These are phyloP conservation scores for Aphanocladium album DNA, from an alignment of 2,329 filamentous ascomycete species.

Conservation along the genomic window DNA sequence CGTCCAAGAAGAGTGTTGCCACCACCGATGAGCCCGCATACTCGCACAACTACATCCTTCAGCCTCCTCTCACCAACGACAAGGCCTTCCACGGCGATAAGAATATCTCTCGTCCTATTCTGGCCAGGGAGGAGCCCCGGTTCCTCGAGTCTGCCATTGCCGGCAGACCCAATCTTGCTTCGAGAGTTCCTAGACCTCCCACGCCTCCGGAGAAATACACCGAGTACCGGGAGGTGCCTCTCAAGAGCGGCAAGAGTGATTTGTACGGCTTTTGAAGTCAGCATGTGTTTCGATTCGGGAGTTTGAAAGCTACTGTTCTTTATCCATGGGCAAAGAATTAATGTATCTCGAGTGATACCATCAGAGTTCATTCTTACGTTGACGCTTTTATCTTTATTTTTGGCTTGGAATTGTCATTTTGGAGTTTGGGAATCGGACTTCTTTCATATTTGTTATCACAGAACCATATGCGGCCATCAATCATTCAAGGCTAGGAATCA, in stretches of 20 bases:
- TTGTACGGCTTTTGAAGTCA: constrained; percentile 26
- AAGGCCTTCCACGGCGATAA: constrained; percentile 17
- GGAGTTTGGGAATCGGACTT: neutral
- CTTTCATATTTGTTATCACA: neutral
- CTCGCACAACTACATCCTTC: constrained; percentile 25
- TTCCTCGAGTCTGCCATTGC: constrained; percentile 12
- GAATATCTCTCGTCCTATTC: neutral
- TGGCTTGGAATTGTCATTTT: neutral
- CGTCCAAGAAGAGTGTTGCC: no score
- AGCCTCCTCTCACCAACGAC: constrained; percentile 24
- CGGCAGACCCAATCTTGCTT: constrained; percentile 7
- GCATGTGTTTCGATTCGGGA: neutral
- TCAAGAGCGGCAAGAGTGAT: constrained; percentile 30
- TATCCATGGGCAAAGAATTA: no score
- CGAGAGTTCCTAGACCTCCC: neutral
- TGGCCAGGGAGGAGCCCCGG: constrained; percentile 13
- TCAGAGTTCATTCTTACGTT: no score
- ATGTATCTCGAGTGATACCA: no score
- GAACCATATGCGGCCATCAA: neutral
- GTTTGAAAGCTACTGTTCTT: no score
- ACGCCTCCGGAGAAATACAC: constrained; percentile 2
- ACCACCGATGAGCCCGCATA: no score
- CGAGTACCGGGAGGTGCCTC: constrained; percentile 25
- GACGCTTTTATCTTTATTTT: neutral
- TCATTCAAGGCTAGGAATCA: neutral